Conservation (phyloP, 2,329 filamentous ascomycete genomes). For the Talaromyces sp. region DNA sequence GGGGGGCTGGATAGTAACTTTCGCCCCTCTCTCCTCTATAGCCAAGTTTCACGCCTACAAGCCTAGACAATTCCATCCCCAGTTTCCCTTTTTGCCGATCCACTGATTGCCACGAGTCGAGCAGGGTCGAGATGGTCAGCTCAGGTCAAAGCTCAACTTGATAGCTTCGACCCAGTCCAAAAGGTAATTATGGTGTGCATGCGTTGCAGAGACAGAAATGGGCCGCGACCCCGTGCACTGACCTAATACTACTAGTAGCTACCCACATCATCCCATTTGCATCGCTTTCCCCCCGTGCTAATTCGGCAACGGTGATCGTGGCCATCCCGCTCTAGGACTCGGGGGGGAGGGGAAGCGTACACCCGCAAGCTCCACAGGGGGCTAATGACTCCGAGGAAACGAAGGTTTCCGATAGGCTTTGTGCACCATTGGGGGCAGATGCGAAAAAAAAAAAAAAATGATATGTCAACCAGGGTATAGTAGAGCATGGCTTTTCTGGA, state of each 20-base stretch:
- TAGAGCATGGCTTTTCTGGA: background rate
- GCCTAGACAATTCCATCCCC: constrained; percentile 10
- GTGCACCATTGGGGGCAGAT: background rate
- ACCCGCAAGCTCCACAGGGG: constrained; percentile 9
- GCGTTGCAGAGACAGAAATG: constrained; percentile 10
- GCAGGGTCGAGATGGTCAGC: constrained; percentile 11
- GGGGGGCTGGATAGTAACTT: background rate
- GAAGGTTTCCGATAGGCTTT: constrained; percentile 17
- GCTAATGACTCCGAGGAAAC: background rate
- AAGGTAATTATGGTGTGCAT: constrained; percentile 29
- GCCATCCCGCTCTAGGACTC: constrained; percentile 7
- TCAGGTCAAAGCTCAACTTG: constrained; percentile 19
- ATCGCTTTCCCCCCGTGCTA: constrained; percentile 6
- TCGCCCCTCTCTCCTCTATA: background rate
- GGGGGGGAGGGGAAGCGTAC: constrained; percentile 16
- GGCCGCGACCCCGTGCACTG: constrained; percentile 23
- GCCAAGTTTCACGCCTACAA: background rate
- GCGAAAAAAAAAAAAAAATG: constrained; percentile 16
- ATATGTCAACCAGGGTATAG: constrained; percentile 18
- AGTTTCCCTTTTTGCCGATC: constrained; percentile 20
- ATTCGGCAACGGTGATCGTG: constrained; percentile 24
- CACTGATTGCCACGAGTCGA: constrained; percentile 10
- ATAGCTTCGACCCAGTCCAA: constrained; percentile 18
- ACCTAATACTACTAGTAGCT: constrained; percentile 13
- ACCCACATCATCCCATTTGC: background rate